Evolutionary conservation across 306 rosid species (phyloP).

Genomic region (Datisca glomerata): DNA sequence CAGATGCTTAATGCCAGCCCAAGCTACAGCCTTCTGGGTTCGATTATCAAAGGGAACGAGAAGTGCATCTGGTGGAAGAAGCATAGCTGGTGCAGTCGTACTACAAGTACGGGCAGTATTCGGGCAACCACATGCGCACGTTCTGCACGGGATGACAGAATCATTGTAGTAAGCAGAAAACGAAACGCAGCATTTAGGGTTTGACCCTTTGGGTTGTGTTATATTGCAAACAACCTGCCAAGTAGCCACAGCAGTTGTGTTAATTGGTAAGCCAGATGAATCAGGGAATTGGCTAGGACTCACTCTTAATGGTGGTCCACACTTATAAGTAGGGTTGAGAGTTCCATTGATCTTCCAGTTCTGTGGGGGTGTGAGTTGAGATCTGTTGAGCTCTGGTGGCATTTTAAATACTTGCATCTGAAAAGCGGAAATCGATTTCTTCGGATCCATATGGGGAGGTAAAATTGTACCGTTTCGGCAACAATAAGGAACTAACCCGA

Average conservation of each 20-base stretch:
- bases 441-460: slow-evolving; percentile 74
- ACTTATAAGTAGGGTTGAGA: slow-evolving; percentile 68
- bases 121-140: slow-evolving; percentile 96
- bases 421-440: slow-evolving; percentile 62
- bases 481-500: slow-evolving; percentile 71
- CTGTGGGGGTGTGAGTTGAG: slow-evolving; percentile 63
- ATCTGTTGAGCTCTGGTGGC: slow-evolving; percentile 74
- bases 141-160: slow-evolving; percentile 83
- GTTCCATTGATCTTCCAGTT: slow-evolving; percentile 74
- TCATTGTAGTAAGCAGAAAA: slow-evolving; percentile 86
- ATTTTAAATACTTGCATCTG: slow-evolving; percentile 81
- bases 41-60: slow-evolving; percentile 92
- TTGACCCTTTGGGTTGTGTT: slow-evolving; percentile 34
- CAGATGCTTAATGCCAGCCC: slow-evolving; percentile 61
- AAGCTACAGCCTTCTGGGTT: slow-evolving; percentile 43
- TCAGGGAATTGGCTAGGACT: slow-evolving; percentile 65
- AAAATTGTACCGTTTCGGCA: slow-evolving; percentile 92
- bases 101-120: slow-evolving; percentile 49
- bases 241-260: slow-evolving; percentile 68
- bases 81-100: slow-evolving; percentile 56
- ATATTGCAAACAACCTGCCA: slow-evolving; percentile 99
- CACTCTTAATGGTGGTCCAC: slow-evolving; percentile 73
- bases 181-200: slow-evolving; percentile 82
- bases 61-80: slow-evolving; percentile 72
- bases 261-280: slow-evolving; percentile 43